phyloP scores from a whole-genome alignment of 768 basidiomycete genomes.

The Boletus sensibilis region DNA sequence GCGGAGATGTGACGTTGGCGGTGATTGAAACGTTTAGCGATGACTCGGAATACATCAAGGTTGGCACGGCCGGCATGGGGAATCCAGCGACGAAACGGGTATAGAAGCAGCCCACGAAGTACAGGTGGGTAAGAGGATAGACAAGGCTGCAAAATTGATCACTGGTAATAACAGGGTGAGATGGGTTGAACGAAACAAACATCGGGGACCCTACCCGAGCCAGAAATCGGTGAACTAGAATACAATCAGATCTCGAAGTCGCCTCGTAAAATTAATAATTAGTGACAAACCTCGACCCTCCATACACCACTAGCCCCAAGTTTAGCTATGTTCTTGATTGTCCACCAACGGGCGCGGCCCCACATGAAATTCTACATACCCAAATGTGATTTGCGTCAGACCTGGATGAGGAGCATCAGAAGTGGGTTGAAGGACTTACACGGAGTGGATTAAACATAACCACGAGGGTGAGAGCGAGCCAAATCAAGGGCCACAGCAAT shows the following conservation, averaged over 20 bases:
- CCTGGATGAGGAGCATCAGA: neutral
- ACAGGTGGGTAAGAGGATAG: slow-evolving; percentile 71
- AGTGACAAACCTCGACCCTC: slow-evolving; percentile 62
- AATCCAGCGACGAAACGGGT: slow-evolving; percentile 18
- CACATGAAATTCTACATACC: slow-evolving; percentile 46
- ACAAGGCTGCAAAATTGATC: slow-evolving; percentile 80
- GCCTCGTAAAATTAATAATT: neutral
- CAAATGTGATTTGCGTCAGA: slow-evolving; percentile 19
- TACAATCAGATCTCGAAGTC: neutral
- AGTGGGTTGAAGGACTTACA: slow-evolving; percentile 27
- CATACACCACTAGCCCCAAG: slow-evolving; percentile 69
- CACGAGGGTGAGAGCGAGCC: slow-evolving; percentile 63
- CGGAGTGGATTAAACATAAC: slow-evolving; percentile 77
- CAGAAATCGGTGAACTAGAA: slow-evolving; percentile 80
- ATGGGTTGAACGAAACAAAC: neutral
- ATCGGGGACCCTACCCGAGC: slow-evolving; percentile 58
- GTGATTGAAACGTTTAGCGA: neutral
- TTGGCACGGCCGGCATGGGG: neutral
- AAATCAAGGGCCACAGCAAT: slow-evolving; percentile 74
- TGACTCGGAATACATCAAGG: neutral
- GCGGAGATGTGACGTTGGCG: neutral
- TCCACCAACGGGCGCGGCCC: slow-evolving; percentile 63
- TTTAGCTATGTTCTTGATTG: slow-evolving; percentile 58
- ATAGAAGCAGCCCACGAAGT: slow-evolving; percentile 74
- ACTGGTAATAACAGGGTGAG: slow-evolving; percentile 35